Conservation (phyloP, 306 rosid species). For the Citrullus mucosospermus region DNA sequence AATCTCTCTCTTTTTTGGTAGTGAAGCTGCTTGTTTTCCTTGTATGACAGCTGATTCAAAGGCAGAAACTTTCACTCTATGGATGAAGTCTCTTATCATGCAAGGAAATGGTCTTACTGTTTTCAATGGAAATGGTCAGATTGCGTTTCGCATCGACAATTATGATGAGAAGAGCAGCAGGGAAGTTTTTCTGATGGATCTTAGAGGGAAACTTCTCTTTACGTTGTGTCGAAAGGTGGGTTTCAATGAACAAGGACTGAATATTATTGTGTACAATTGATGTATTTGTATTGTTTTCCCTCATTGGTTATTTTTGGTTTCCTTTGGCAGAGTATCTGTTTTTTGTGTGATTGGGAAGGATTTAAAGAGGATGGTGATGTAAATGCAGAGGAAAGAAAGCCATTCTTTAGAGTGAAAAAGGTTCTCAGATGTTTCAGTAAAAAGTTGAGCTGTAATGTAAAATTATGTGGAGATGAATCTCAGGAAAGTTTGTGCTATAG, state of each 20-base stretch:
- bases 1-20: not conserved
- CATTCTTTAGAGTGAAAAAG: slow-evolving; percentile 16
- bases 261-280: not conserved
- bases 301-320: not conserved
- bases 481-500: slow-evolving; percentile 9
- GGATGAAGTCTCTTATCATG: slow-evolving; percentile 34
- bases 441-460: slow-evolving; percentile 5
- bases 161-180: slow-evolving; percentile 19
- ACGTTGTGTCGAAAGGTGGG: slow-evolving; percentile 19
- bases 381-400: not conserved
- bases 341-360: not conserved
- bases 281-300: not conserved
- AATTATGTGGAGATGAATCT: not conserved
- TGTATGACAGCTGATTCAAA: slow-evolving; percentile 9
- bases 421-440: not conserved
- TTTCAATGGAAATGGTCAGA: slow-evolving; percentile 15
- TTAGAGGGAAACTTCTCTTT: slow-evolving; percentile 23
- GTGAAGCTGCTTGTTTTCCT: not conserved
- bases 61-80: slow-evolving; percentile 21
- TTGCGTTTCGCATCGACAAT: slow-evolving; percentile 26
- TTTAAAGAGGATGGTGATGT: not conserved
- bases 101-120: slow-evolving; percentile 35
- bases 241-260: not conserved
- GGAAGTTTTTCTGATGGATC: slow-evolving; percentile 34
- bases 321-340: not conserved